Percentiles rank a stretch among this genome's conserved stretches.
These are phyloP conservation scores for Stachybotrys chartarum DNA, from an alignment of 2,329 filamentous ascomycete species.

Conservation along the genomic window DNA sequence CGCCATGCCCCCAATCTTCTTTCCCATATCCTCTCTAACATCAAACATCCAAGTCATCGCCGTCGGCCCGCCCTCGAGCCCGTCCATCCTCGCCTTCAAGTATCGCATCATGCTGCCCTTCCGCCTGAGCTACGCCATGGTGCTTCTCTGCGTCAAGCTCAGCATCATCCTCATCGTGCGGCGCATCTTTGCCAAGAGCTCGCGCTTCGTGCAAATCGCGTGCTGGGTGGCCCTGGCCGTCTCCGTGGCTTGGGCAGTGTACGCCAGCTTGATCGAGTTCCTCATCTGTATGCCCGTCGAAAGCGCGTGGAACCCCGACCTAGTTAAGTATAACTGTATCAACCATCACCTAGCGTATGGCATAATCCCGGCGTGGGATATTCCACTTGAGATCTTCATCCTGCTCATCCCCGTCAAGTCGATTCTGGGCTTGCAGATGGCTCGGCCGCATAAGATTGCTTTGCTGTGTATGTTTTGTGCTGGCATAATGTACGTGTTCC, in stretches of 20 bases:
- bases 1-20: neutral
- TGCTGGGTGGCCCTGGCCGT: conserved; percentile 1
- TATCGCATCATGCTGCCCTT: conserved; percentile 4
- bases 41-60: neutral
- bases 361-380: conserved; percentile 3
- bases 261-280: conserved; percentile 4
- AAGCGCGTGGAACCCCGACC: conserved; percentile 2
- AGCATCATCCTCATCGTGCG: conserved; percentile 7
- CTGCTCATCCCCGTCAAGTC: conserved; percentile 2
- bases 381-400: conserved; percentile 3
- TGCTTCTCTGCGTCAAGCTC: conserved; percentile 7
- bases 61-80: neutral
- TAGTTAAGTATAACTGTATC: neutral
- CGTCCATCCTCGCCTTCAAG: neutral
- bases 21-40: neutral
- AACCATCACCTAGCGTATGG: conserved; percentile 2
- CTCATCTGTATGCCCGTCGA: conserved; percentile 3
- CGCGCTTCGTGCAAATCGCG: neutral
- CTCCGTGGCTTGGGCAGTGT: conserved; percentile 2
- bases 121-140: conserved; percentile 6
- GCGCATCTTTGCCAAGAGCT: conserved; percentile 5
- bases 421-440: conserved; percentile 4
- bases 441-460: conserved; percentile 5
- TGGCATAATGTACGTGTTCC: conserved; percentile 3
- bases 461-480: conserved; percentile 4